Evolutionary conservation across 208 protist genomes (phyloP).

Genomic region (Trypanosoma caninum): DNA sequence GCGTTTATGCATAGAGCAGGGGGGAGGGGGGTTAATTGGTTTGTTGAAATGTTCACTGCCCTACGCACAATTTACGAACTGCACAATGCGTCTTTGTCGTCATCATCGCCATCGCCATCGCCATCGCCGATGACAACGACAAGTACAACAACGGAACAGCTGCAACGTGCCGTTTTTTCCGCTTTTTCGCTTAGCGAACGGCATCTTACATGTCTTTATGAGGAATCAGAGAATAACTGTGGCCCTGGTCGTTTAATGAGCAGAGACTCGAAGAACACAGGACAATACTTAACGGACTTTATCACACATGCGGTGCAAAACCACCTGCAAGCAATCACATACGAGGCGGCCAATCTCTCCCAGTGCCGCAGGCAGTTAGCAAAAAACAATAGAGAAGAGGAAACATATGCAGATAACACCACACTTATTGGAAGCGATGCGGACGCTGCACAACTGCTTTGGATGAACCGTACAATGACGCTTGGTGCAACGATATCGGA

Average conservation of each 20-base stretch:
- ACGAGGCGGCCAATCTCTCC: neutral
- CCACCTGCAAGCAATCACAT: conserved; percentile 13
- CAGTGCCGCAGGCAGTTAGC: neutral
- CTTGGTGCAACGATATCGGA: conserved; percentile 16
- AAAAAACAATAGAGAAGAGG: neutral
- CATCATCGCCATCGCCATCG: neutral
- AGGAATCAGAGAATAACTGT: neutral
- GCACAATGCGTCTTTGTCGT: neutral
- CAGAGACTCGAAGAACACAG: neutral
- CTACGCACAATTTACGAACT: conserved; percentile 30
- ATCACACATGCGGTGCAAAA: conserved; percentile 7
- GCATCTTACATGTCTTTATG: conserved; percentile 2
- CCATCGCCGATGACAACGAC: neutral
- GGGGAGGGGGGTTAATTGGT: too few relatives aligned
- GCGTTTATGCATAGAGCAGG: too few relatives aligned
- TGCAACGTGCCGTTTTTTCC: conserved; percentile 12
- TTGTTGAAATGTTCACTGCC: conserved; percentile 35
- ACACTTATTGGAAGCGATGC: conserved; percentile 2
- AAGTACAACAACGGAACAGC: neutral
- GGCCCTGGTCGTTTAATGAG: neutral
- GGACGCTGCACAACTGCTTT: conserved; percentile 12
- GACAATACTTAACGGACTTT: conserved; percentile 2
- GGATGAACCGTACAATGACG: conserved; percentile 26
- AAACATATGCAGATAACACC: neutral
- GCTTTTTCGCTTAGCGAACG: conserved; percentile 11